phyloP scores from a whole-genome alignment of 352 stramenopile genomes.

The Globisporangium okanoganense region DNA sequence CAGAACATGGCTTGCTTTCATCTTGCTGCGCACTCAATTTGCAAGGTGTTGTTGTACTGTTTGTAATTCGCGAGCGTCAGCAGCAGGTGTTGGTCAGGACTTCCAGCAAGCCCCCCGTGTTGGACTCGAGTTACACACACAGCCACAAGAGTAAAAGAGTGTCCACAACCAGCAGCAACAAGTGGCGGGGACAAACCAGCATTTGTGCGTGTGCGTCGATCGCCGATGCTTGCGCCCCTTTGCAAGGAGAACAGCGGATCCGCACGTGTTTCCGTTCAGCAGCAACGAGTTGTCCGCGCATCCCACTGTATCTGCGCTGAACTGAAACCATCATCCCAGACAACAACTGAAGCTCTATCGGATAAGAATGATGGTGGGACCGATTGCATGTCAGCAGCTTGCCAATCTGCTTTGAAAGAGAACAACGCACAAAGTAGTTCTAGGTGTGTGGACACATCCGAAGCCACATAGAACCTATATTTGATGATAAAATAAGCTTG shows the following conservation, averaged over 20 bases:
- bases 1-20: too few species aligned
- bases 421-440: neutral
- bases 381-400: neutral
- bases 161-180: slow-evolving; percentile 1
- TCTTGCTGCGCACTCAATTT: too few species aligned
- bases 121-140: neutral
- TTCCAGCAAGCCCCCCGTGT: neutral
- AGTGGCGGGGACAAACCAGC: too few species aligned
- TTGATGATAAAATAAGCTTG: too few species aligned
- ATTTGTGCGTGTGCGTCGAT: neutral
- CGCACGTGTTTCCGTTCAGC: slow-evolving; percentile 2
- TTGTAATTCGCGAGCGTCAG: neutral
- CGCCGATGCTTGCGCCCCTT: neutral
- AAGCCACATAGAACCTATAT: too few species aligned
- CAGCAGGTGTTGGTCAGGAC: neutral
- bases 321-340: slow-evolving; percentile 2
- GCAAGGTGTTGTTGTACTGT: too few species aligned
- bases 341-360: neutral
- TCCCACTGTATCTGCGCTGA: neutral
- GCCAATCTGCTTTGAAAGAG: too few species aligned
- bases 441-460: too few species aligned
- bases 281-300: neutral
- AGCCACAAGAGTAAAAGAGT: too few species aligned
- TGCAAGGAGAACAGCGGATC: neutral
- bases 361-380: slow-evolving; percentile 9